Percentiles rank a stretch among this genome's conserved stretches.
phyloP scores from a whole-genome alignment of 331 rosid genomes.

The Rhamnella rubrinervis region DNA sequence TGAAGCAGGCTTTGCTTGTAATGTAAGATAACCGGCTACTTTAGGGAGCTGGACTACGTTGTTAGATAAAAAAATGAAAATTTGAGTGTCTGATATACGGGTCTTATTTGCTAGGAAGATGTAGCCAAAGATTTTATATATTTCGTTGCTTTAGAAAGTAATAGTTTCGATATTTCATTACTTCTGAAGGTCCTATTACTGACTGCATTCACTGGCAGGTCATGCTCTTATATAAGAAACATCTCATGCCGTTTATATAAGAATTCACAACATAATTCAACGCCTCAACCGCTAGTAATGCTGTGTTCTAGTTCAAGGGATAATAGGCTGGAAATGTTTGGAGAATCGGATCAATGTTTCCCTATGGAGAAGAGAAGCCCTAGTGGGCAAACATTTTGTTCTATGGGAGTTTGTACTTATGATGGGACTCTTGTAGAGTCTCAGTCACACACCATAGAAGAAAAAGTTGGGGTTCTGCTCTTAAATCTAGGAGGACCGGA shows the following conservation, averaged over 20 bases:
- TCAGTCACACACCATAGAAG: constrained; percentile 46
- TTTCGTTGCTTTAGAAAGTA: no score
- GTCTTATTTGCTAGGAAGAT: not conserved
- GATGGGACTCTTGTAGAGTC: constrained; percentile 46
- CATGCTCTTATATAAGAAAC: constrained; percentile 36
- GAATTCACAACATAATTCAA: constrained; percentile 26
- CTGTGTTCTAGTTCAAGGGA: constrained; percentile 29
- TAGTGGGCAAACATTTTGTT: constrained; percentile 36
- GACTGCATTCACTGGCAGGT: constrained; percentile 34
- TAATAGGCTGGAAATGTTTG: constrained; percentile 30
- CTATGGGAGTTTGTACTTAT: constrained; percentile 40
- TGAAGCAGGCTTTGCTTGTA: no score
- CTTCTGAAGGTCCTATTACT: no score
- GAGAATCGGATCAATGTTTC: constrained; percentile 15
- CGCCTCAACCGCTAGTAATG: constrained; percentile 40
- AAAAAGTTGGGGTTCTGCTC: constrained; percentile 92
- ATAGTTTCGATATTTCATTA: no score
- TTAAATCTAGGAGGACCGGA: constrained; percentile 98
- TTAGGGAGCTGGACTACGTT: no score
- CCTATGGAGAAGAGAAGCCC: constrained; percentile 41
- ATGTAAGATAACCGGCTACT: no score
- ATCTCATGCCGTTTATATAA: constrained; percentile 31
- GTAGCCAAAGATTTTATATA: not conserved
- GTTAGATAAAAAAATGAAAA: no score
- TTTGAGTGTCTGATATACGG: no score